Evolutionary conservation across 2,329 filamentous ascomycete genomes (phyloP), one percentile per base, ranked within the genome.

Genomic region (Amesomyces nigricolor): DNA sequence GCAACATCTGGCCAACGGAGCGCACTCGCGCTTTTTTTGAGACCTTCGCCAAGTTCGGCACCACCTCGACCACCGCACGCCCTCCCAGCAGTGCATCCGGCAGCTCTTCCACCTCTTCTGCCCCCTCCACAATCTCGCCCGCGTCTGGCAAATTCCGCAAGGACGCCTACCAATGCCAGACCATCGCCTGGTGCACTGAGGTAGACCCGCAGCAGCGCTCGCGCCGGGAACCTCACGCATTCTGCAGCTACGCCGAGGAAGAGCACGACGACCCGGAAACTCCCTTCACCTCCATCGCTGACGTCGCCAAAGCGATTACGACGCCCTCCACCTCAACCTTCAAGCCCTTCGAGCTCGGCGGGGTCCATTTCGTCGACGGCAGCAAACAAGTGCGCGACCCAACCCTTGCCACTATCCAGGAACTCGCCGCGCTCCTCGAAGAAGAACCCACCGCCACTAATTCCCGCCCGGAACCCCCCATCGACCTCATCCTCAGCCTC

Each of bases 301-400:
- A 65, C 9, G 61, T 65, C 9, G 63, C 63, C 49, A 64, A 64
- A 35, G 62, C 63, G 37, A 63, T 65, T 43, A 65, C 62, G 8
- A 59, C 62, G 1, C 63, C 61, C 0, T 57, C 56, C 5, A 57
- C 58, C 37, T 53, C 57, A n/a, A 58, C 57, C 1, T 64, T 64
- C 60, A 64, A 64, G 46, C 62, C 63, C 5, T 65, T 64, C 61
- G 60, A 60, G 44, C 59, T 64, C n/a, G 60, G 62, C 10, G 49
- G 58, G 2, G 63, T 57, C 14, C 58, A 64, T 16, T 65, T 63
- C 39, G 62, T 65, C 35, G 62, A 65, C 56, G 63, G 62, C 53
- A 65, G 61, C 58, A 63, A 61, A 37, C 56, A 61, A 43, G 59
- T 65, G 43, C 62, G 61, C 10, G 60, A 65, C 45, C 63, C 61